Conservation (phyloP, 2,329 filamentous ascomycete species). For the Cordyceps farinosa region DNA sequence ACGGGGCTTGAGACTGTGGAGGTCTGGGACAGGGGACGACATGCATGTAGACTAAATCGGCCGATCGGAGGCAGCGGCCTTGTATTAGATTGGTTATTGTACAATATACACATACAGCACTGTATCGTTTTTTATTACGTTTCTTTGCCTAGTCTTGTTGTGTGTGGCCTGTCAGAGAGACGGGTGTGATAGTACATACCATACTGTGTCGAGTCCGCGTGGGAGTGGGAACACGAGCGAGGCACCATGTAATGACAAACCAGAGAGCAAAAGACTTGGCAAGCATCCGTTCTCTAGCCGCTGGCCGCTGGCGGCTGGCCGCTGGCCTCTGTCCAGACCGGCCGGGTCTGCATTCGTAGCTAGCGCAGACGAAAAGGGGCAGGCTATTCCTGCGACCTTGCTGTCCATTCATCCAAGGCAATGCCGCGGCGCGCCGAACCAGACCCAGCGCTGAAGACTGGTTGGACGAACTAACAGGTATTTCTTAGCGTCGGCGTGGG, state of each 20-base stretch:
- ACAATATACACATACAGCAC: conserved; percentile 14
- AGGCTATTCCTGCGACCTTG: not conserved
- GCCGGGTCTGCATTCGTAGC: not conserved
- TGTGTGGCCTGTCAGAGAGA: not conserved
- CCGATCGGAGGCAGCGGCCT: not conserved
- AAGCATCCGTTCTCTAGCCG: not conserved
- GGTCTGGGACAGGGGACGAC: conserved; percentile 2
- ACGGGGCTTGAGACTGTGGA: not conserved
- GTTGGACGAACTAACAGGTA: not conserved
- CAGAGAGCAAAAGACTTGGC: not conserved
- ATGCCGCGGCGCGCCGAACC: not conserved
- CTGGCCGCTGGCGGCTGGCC: not conserved
- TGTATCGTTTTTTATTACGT: not conserved
- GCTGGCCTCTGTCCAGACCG: not conserved
- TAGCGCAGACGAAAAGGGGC: not conserved
- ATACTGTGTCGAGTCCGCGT: no score
- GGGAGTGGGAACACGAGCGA: no score
- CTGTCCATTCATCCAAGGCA: not conserved
- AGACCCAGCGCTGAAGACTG: not conserved
- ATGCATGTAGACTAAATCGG: conserved; percentile 12
- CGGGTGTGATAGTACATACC: no score
- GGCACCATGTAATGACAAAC: not conserved
- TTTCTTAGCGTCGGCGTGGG: not conserved
- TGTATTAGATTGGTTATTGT: conserved; percentile 15
- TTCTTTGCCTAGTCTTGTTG: not conserved